These are phyloP conservation scores for Mycena citricolor DNA, from an alignment of 1,284 basidiomycete species.

Conservation along the genomic window DNA sequence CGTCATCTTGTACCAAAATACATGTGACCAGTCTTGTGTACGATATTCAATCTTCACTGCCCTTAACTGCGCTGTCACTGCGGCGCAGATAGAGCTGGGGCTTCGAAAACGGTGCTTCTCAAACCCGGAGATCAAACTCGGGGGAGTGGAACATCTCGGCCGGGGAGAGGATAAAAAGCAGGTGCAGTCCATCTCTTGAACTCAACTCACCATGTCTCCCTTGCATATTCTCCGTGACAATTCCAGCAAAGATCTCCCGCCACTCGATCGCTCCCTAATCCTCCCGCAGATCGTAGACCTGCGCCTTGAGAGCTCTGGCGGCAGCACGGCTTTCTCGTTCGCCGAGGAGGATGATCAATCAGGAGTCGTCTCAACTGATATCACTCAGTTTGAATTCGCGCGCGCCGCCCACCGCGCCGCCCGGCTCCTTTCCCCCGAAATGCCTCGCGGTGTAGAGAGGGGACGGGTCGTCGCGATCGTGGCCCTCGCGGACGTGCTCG, in stretches of 20 bases:
- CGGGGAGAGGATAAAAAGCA: too few species aligned
- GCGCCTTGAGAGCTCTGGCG: too few species aligned
- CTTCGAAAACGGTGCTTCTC: too few species aligned
- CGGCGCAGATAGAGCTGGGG: too few species aligned
- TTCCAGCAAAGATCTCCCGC: slow-evolving; percentile 19
- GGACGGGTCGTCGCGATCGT: slow-evolving; percentile 25
- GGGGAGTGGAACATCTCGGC: too few species aligned
- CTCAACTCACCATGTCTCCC: too few species aligned
- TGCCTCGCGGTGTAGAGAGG: slow-evolving; percentile 19
- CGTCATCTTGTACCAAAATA: too few species aligned
- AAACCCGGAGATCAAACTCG: too few species aligned
- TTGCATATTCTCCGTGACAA: neutral
- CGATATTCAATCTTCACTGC: too few species aligned
- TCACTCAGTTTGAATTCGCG: slow-evolving; percentile 29
- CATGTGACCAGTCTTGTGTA: too few species aligned
- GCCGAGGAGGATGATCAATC: slow-evolving; percentile 11
- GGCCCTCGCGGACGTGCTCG: slow-evolving; percentile 23
- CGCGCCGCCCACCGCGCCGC: slow-evolving; percentile 28
- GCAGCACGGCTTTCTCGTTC: slow-evolving; percentile 22
- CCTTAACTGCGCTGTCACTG: too few species aligned
- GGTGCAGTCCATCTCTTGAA: too few species aligned
- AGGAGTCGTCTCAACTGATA: slow-evolving; percentile 14
- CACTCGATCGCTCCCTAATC: slow-evolving; percentile 27
- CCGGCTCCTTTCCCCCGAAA: slow-evolving; percentile 24
- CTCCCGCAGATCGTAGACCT: slow-evolving; percentile 36